Percentiles rank a stretch among this genome's conserved stretches.
Evolutionary conservation across 306 rosid species (phyloP).

Genomic region (Fagus crenata): DNA sequence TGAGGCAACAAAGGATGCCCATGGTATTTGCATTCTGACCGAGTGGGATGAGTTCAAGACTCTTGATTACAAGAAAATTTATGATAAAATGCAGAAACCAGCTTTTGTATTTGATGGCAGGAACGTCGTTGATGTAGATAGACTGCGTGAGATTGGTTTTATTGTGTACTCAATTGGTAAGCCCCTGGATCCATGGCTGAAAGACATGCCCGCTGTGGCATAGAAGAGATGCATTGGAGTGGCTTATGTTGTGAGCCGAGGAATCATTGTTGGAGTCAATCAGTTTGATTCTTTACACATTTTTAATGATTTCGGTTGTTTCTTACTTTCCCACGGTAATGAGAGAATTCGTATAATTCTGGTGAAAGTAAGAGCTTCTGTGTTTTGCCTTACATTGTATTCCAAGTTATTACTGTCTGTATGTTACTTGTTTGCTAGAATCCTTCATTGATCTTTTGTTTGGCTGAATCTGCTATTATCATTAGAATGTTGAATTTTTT

Average conservation of each 20-base stretch:
- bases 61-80: slow-evolving; percentile 77
- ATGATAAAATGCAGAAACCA: slow-evolving; percentile 81
- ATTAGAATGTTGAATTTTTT: slow-evolving; percentile 29
- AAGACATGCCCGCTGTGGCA: slow-evolving; percentile 92
- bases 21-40: slow-evolving; percentile 79
- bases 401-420: slow-evolving; percentile 31
- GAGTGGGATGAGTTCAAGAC: slow-evolving; percentile 96
- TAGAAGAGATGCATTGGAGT: slow-evolving; percentile 39
- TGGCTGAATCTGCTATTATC: slow-evolving; percentile 30
- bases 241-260: too few species aligned
- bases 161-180: slow-evolving; percentile 88
- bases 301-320: slow-evolving; percentile 28
- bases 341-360: slow-evolving; percentile 37
- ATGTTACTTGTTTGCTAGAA: slow-evolving; percentile 41
- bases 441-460: slow-evolving; percentile 33
- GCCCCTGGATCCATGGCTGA: slow-evolving; percentile 89
- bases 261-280: too few species aligned
- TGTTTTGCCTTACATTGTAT: slow-evolving; percentile 45
- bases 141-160: slow-evolving; percentile 84
- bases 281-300: slow-evolving; percentile 52
- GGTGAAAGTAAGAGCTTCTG: slow-evolving; percentile 47
- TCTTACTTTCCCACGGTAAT: slow-evolving; percentile 39
- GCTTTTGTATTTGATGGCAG: slow-evolving; percentile 89
- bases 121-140: slow-evolving; percentile 50
- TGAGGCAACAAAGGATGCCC: slow-evolving; percentile 81